Evolutionary conservation across 2,329 filamentous ascomycete species (phyloP).

Genomic region (Parastagonospora avenae): DNA sequence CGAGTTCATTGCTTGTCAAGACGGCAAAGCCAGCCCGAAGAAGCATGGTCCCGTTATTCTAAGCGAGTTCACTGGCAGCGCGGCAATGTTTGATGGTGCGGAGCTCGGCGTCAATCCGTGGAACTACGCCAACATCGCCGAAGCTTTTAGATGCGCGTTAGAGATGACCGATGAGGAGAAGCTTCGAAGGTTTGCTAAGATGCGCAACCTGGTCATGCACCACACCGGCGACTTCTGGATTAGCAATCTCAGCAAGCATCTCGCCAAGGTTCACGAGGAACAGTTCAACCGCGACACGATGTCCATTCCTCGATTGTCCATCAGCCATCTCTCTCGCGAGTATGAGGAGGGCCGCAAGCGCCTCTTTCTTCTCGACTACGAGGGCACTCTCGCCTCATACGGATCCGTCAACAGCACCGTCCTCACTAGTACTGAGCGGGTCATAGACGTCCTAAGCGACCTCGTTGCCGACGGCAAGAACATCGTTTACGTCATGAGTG

Average conservation of each 20-base stretch:
- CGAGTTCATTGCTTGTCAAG: conserved; percentile 92
- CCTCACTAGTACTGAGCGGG: conserved; percentile 82
- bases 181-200: conserved; percentile 71
- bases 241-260: conserved; percentile 70
- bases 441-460: conserved; percentile 81
- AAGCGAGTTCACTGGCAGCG: conserved; percentile 93
- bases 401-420: conserved; percentile 84
- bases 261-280: conserved; percentile 79
- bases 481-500: conserved; percentile 91
- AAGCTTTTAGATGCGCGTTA: conserved; percentile 81
- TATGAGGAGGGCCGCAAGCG: conserved; percentile 72
- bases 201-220: conserved; percentile 74
- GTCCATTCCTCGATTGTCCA: conserved; percentile 81
- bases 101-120: conserved; percentile 91
- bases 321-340: conserved; percentile 65
- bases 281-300: conserved; percentile 84
- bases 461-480: conserved; percentile 80
- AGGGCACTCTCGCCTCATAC: conserved; percentile 88
- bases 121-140: conserved; percentile 88
- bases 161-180: conserved; percentile 81
- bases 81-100: conserved; percentile 79
- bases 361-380: conserved; percentile 90
- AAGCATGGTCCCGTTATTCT: conserved; percentile 89
- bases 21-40: conserved; percentile 73
- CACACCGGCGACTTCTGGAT: conserved; percentile 90